These are phyloP conservation scores for Pythium myriotylum DNA, from an alignment of 352 stramenopile genomes.

Conservation along the genomic window DNA sequence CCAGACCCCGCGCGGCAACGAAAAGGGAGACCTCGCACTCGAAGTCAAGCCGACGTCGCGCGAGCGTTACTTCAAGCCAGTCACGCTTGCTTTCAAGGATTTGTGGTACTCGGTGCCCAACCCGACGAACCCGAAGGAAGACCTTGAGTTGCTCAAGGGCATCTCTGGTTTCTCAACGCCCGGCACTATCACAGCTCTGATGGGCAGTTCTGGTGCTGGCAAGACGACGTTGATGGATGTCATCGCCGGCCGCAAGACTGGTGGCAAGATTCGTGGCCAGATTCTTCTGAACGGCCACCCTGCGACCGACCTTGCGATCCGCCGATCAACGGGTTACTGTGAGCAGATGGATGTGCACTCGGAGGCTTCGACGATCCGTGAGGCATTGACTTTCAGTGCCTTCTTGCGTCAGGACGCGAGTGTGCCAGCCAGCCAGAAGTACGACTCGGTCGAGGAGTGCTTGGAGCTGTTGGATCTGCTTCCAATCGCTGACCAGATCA, in stretches of 20 bases:
- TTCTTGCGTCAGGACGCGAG: slow-evolving; percentile 17
- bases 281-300: slow-evolving; percentile 91
- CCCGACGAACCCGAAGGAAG: slow-evolving; percentile 28
- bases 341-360: slow-evolving; percentile 35
- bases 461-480: slow-evolving; percentile 35
- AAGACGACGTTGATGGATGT: slow-evolving; percentile 97
- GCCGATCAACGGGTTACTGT: slow-evolving; percentile 44
- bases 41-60: background rate
- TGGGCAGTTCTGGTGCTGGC: slow-evolving; percentile 75
- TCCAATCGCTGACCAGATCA: slow-evolving; percentile 36
- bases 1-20: background rate
- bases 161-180: slow-evolving; percentile 54
- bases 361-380: slow-evolving; percentile 16
- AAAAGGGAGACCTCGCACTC: background rate
- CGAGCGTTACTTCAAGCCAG: slow-evolving; percentile 13
- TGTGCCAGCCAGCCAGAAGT: slow-evolving; percentile 34
- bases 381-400: slow-evolving; percentile 16
- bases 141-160: slow-evolving; percentile 53
- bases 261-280: slow-evolving; percentile 80
- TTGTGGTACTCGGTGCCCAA: slow-evolving; percentile 44
- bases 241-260: slow-evolving; percentile 92
- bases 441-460: slow-evolving; percentile 42
- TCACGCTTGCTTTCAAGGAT: slow-evolving; percentile 47
- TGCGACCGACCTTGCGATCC: slow-evolving; percentile 48
- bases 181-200: slow-evolving; percentile 62